These are phyloP conservation scores for Calonectria ilicicola DNA, from an alignment of 2,329 filamentous ascomycete species.

Conservation along the genomic window DNA sequence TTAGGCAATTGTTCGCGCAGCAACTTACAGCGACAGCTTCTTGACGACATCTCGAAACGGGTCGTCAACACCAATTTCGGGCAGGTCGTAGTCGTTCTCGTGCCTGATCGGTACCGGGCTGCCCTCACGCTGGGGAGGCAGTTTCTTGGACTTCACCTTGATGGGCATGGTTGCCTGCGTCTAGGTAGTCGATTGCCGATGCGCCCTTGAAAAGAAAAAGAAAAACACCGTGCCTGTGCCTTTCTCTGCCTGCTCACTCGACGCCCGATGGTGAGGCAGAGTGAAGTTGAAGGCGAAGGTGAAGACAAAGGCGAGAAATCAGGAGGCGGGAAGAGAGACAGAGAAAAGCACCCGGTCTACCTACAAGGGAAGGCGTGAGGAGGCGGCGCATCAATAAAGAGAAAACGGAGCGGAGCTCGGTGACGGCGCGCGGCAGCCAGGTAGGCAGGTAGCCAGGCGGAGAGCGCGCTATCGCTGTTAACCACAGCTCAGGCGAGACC, in stretches of 20 bases:
- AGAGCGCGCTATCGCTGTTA: background rate
- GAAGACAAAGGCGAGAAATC: background rate
- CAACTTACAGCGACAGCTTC: slow-evolving; percentile 71
- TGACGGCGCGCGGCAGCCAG: background rate
- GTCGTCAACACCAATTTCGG: slow-evolving; percentile 69
- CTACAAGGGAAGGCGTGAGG: background rate
- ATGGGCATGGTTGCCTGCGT: slow-evolving; percentile 48
- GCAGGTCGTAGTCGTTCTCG: slow-evolving; percentile 57
- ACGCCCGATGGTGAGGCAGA: background rate
- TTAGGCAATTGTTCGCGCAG: background rate
- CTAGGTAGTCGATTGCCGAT: background rate
- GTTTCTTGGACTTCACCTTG: slow-evolving; percentile 49
- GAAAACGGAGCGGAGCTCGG: slow-evolving; percentile 1
- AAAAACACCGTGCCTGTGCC: background rate
- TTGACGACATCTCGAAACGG: slow-evolving; percentile 73
- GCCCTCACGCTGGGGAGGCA: slow-evolving; percentile 47
- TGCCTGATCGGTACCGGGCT: slow-evolving; percentile 50
- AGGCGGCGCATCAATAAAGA: slow-evolving; percentile 8
- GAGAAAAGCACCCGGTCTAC: background rate
- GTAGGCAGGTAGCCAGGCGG: background rate
- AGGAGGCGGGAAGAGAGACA: background rate
- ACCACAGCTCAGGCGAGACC: background rate
- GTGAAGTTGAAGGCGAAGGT: background rate
- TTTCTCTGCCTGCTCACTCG: background rate
- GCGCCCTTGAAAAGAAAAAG: background rate